Conservation (phyloP, 352 stramenopile species). For the Pythium guiyangense region DNA sequence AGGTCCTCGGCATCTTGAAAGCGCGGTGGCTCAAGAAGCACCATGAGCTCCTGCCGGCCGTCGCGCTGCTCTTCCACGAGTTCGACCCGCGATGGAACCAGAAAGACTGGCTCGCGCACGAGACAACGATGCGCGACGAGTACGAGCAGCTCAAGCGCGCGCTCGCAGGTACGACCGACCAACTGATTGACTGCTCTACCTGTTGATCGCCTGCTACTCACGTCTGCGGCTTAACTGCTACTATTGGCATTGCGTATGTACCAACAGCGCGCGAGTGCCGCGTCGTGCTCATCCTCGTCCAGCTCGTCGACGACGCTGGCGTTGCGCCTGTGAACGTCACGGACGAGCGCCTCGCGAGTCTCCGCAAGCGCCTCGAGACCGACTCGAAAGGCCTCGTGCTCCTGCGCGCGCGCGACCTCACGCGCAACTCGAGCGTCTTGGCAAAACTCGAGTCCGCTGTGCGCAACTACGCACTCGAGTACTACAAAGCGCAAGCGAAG, state of each 20-base stretch:
- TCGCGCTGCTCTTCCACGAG: conserved; percentile 81
- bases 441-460: conserved; percentile 72
- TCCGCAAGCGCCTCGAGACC: conserved; percentile 64
- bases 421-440: conserved; percentile 47
- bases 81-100: conserved; percentile 75
- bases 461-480: conserved; percentile 77
- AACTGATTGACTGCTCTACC: not conserved
- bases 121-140: conserved; percentile 66
- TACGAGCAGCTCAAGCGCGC: conserved; percentile 65
- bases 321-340: conserved; percentile 55
- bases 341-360: conserved; percentile 66
- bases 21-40: conserved; percentile 85
- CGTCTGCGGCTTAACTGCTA: not conserved
- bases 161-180: conserved; percentile 25
- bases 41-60: conserved; percentile 71
- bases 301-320: conserved; percentile 71
- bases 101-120: conserved; percentile 65
- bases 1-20: conserved; percentile 70
- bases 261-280: conserved; percentile 57
- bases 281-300: conserved; percentile 74
- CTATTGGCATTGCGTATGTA: not conserved
- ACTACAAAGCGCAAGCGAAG: conserved; percentile 87
- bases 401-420: conserved; percentile 60
- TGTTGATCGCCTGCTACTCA: not conserved
- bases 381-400: conserved; percentile 74